Percentiles rank a stretch among this genome's conserved stretches.
These are phyloP conservation scores for Blastobotrys niveus DNA, from an alignment of 1,139 yeast genomes.

Conservation along the genomic window DNA sequence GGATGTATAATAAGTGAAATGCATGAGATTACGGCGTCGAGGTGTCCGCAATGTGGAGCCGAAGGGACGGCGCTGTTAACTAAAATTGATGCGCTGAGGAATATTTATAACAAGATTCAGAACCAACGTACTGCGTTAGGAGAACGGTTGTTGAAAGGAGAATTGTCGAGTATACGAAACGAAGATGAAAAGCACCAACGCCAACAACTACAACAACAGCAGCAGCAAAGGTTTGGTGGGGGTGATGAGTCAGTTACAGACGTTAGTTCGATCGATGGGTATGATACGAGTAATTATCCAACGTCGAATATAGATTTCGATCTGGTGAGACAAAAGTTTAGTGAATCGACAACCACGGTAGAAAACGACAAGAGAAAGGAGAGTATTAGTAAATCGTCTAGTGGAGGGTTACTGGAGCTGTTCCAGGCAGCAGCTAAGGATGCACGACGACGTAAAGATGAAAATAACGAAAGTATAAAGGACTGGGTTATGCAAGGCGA, in stretches of 20 bases:
- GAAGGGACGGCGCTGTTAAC: background rate
- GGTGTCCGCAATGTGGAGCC: conserved; percentile 8
- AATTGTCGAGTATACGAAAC: background rate
- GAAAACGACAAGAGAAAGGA: conserved; percentile 3
- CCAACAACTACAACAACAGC: background rate
- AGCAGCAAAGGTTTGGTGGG: no score
- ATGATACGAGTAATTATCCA: no score
- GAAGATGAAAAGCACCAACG: background rate
- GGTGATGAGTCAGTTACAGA: background rate
- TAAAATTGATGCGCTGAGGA: conserved; percentile 44
- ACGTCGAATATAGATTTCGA: conserved; percentile 14
- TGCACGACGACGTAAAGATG: background rate
- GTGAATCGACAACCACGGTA: background rate
- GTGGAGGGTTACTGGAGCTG: conserved; percentile 19
- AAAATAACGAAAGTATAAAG: background rate
- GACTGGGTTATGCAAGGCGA: no score
- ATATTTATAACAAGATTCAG: conserved; percentile 40
- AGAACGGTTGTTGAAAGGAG: conserved; percentile 18
- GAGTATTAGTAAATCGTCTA: background rate
- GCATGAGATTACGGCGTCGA: background rate
- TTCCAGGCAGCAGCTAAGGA: conserved; percentile 18
- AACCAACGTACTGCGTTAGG: conserved; percentile 27
- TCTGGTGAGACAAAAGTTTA: conserved; percentile 5
- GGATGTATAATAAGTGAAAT: conserved; percentile 58
- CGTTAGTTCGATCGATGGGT: background rate